Evolutionary conservation across 257 asterid species (phyloP).

Genomic region (Scutellaria galericulata): DNA sequence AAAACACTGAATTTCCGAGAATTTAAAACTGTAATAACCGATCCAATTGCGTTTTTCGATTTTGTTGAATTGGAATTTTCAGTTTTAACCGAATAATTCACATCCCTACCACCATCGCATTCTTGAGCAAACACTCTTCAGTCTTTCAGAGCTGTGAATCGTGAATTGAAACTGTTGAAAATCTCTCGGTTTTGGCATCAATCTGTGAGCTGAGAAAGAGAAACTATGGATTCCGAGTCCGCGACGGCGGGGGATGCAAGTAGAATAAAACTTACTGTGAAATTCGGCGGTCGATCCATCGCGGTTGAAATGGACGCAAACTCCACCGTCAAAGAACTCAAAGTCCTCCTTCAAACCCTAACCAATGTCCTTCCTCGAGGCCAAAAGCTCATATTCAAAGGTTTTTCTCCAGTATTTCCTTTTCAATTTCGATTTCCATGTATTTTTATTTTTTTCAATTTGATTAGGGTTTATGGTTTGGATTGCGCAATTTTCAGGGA

Average conservation of each 20-base stretch:
- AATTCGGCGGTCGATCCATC: slow-evolving; percentile 71
- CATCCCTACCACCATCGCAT: not conserved
- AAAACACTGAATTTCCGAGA: too few species aligned
- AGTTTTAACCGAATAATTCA: too few species aligned
- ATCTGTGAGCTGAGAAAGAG: slow-evolving; percentile 14
- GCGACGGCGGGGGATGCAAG: slow-evolving; percentile 16
- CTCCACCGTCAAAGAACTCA: slow-evolving; percentile 70
- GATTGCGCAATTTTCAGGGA: slow-evolving; percentile 52
- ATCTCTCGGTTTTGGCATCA: not conserved
- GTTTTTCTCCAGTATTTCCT: slow-evolving; percentile 35
- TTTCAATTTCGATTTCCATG: not conserved
- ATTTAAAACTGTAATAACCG: too few species aligned
- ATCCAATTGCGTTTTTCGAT: too few species aligned
- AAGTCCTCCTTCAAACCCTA: slow-evolving; percentile 65
- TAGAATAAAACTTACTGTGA: slow-evolving; percentile 50
- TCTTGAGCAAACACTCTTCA: not conserved
- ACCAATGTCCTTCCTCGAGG: slow-evolving; percentile 96
- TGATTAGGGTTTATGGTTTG: slow-evolving; percentile 21
- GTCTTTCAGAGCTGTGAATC: not conserved
- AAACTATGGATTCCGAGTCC: slow-evolving; percentile 41
- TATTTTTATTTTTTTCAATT: not conserved
- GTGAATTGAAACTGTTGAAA: slow-evolving; percentile 1
- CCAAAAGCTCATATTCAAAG: slow-evolving; percentile 91
- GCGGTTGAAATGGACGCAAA: slow-evolving; percentile 59
- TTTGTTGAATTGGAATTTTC: too few species aligned